Conservation (phyloP, 2,329 filamentous ascomycete species). For the Fusarium sp. region DNA sequence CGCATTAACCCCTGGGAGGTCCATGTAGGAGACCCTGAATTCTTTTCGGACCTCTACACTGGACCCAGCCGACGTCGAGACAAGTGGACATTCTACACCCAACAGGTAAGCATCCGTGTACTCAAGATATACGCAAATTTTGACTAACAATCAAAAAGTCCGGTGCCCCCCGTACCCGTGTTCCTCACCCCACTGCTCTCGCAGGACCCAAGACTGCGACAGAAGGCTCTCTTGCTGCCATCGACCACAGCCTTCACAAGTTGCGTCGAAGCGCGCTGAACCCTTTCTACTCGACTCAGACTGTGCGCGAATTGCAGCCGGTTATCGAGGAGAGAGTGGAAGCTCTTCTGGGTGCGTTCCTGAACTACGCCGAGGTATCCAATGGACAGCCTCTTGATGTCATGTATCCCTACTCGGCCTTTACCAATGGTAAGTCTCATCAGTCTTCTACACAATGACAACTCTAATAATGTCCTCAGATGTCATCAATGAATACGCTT, state of each 20-base stretch:
- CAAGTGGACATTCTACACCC: conserved; percentile 49
- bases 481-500: conserved; percentile 54
- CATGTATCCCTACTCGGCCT: conserved; percentile 52
- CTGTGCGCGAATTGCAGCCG: conserved; percentile 51
- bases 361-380: conserved; percentile 41
- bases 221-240: conserved; percentile 49
- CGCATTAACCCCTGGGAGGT: conserved; percentile 55
- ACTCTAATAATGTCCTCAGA: conserved; percentile 38
- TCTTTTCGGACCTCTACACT: conserved; percentile 53
- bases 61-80: conserved; percentile 45
- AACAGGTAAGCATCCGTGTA: conserved; percentile 43
- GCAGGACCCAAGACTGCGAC: conserved; percentile 27
- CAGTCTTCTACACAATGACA: background rate
- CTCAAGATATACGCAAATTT: background rate
- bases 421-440: conserved; percentile 48
- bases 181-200: conserved; percentile 23
- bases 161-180: conserved; percentile 47
- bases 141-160: conserved; percentile 42
- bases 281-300: conserved; percentile 51
- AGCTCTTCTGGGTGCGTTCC: conserved; percentile 46
- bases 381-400: conserved; percentile 46
- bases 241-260: conserved; percentile 48
- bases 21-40: conserved; percentile 50
- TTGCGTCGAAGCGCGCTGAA: conserved; percentile 49
- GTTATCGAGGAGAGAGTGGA: conserved; percentile 50